phyloP scores from a whole-genome alignment of 2,329 filamentous ascomycete genomes.

The Lachnellula subtilissima region DNA sequence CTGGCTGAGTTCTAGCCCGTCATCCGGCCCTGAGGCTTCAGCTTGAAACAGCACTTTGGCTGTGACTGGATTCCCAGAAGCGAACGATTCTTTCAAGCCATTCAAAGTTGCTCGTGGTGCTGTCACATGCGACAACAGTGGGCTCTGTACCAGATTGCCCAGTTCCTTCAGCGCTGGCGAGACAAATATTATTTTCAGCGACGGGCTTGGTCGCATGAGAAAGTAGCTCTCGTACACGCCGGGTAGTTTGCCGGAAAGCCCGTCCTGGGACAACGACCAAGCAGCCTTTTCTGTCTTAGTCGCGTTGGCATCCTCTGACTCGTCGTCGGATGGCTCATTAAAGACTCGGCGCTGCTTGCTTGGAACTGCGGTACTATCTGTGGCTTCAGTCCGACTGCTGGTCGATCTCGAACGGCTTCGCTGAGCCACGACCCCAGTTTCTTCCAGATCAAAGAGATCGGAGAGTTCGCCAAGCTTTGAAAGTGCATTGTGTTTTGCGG shows the following conservation, averaged over 20 bases:
- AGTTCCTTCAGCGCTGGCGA: constrained; percentile 6
- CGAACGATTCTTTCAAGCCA: constrained; percentile 8
- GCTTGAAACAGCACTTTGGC: constrained; percentile 10
- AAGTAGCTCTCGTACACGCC: constrained; percentile 15
- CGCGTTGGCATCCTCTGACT: background rate
- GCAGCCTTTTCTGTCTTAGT: background rate
- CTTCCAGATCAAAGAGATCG: constrained; percentile 57
- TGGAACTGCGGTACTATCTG: background rate
- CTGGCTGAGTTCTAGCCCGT: constrained; percentile 2
- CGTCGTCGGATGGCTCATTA: background rate
- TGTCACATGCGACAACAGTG: constrained; percentile 9
- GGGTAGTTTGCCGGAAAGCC: constrained; percentile 8
- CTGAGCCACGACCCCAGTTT: constrained; percentile 57
- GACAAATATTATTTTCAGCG: constrained; percentile 11
- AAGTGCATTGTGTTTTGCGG: background rate
- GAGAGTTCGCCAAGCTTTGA: constrained; percentile 6
- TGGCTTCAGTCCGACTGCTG: constrained; percentile 34
- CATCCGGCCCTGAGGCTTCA: background rate
- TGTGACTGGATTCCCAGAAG: constrained; percentile 8
- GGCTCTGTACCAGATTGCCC: constrained; percentile 9
- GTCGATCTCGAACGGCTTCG: constrained; percentile 52
- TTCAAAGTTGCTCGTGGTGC: constrained; percentile 5
- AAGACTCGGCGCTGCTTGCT: background rate
- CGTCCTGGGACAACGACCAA: constrained; percentile 1
- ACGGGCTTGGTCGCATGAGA: constrained; percentile 12